Conservation (phyloP, 495 filamentous ascomycete genomes). For the Daldinia loculata region DNA sequence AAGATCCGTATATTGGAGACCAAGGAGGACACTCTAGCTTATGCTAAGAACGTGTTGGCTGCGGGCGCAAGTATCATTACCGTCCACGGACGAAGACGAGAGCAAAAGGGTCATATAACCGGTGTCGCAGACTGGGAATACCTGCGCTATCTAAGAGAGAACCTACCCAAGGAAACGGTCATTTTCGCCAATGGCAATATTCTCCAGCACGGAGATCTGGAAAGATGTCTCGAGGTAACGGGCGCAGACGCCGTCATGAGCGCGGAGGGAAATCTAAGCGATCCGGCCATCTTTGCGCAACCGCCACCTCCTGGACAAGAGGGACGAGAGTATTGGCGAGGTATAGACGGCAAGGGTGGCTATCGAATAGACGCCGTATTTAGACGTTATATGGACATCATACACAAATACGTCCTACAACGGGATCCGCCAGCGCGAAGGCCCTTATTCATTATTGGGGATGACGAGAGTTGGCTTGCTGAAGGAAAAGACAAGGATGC, state of each 20-base stretch:
- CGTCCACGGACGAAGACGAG: slow-evolving; percentile 85
- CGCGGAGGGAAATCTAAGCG: slow-evolving; percentile 91
- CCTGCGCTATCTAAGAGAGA: slow-evolving; percentile 82
- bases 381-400: slow-evolving; percentile 87
- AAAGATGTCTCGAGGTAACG: slow-evolving; percentile 79
- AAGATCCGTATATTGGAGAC: slow-evolving; percentile 94
- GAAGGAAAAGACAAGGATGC: slow-evolving; percentile 27
- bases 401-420: slow-evolving; percentile 77
- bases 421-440: slow-evolving; percentile 66
- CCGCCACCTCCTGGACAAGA: slow-evolving; percentile 70
- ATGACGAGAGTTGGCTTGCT: slow-evolving; percentile 55
- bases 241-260: slow-evolving; percentile 95
- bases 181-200: slow-evolving; percentile 98
- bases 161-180: slow-evolving; percentile 85
- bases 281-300: slow-evolving; percentile 84
- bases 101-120: slow-evolving; percentile 96
- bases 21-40: slow-evolving; percentile 84
- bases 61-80: slow-evolving; percentile 93
- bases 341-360: slow-evolving; percentile 80
- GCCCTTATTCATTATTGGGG: slow-evolving; percentile 78
- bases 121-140: slow-evolving; percentile 91
- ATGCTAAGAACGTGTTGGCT: slow-evolving; percentile 85
- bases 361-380: slow-evolving; percentile 89
- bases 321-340: slow-evolving; percentile 84
- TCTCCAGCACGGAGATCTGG: slow-evolving; percentile 82